Evolutionary conservation across 495 filamentous ascomycete genomes (phyloP).

Genomic region (Neurospora sp.): DNA sequence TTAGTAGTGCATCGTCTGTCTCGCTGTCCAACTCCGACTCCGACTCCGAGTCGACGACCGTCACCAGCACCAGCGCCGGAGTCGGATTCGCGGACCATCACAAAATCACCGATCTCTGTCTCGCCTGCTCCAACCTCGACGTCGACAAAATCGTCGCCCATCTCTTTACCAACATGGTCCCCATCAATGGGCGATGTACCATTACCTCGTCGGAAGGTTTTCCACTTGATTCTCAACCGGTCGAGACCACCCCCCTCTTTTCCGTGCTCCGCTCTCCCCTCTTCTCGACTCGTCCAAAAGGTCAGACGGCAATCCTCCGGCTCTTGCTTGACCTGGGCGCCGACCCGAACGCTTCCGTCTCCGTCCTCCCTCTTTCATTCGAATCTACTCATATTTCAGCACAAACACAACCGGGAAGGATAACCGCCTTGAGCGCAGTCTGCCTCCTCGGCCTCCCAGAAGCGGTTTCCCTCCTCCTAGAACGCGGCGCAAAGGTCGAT

Average conservation of each 20-base stretch:
- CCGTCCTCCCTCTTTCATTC: neutral
- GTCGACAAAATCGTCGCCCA: slow-evolving; percentile 7
- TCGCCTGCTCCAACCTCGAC: slow-evolving; percentile 14
- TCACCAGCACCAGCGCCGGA: neutral
- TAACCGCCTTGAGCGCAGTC: slow-evolving; percentile 4
- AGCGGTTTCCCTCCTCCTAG: slow-evolving; percentile 7
- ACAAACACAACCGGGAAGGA: neutral
- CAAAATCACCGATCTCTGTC: slow-evolving; percentile 11
- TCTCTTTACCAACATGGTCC: neutral
- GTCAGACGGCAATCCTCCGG: slow-evolving; percentile 10
- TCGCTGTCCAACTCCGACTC: neutral
- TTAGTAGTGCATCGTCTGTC: too few species aligned
- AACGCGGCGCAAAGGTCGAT: slow-evolving; percentile 8
- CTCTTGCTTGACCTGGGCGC: slow-evolving; percentile 18
- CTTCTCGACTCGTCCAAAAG: neutral
- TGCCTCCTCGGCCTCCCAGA: slow-evolving; percentile 1
- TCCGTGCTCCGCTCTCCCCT: neutral
- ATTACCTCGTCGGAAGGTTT: neutral
- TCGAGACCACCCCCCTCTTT: neutral
- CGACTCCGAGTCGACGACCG: neutral
- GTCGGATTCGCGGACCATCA: neutral
- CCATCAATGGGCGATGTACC: slow-evolving; percentile 3
- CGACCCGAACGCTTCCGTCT: slow-evolving; percentile 3
- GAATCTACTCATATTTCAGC: neutral
- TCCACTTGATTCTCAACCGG: neutral